Percentiles rank a stretch among this genome's conserved stretches.
Conservation (phyloP, 805 yeast species). For the Pichia rugopelliculosa region DNA sequence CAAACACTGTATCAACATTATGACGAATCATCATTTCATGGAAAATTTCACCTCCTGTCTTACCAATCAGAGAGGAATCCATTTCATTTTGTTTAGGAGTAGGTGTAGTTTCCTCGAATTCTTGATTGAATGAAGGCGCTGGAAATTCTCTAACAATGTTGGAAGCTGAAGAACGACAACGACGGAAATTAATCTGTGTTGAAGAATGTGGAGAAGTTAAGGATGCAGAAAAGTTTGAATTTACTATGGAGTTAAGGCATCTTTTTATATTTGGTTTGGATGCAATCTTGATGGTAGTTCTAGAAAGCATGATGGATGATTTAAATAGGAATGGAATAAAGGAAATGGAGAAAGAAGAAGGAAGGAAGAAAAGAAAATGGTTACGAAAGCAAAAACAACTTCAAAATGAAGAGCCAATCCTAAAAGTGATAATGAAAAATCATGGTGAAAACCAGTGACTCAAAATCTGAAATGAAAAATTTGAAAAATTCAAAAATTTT, state of each 20-base stretch:
- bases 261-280: background rate
- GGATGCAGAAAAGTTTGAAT: background rate
- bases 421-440: background rate
- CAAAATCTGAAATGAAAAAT: background rate
- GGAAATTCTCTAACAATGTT: constrained; percentile 15
- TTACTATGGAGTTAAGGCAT: background rate
- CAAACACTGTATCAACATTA: constrained; percentile 91
- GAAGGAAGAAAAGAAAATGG: background rate
- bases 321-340: background rate
- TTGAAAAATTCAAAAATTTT: background rate
- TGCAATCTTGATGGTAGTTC: background rate
- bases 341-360: background rate
- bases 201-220: background rate
- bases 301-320: background rate
- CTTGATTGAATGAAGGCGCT: constrained; percentile 17
- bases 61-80: constrained; percentile 88
- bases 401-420: background rate
- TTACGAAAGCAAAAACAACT: background rate
- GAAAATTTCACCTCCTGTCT: constrained; percentile 97
- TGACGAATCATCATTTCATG: constrained; percentile 98
- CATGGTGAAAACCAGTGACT: background rate
- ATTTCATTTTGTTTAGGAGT: constrained; percentile 10
- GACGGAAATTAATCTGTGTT: background rate
- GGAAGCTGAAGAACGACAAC: constrained; percentile 9
- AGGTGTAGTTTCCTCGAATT: constrained; percentile 14